These are phyloP conservation scores for Gardenia jasminoides DNA, from an alignment of 257 asterid species.

Conservation along the genomic window DNA sequence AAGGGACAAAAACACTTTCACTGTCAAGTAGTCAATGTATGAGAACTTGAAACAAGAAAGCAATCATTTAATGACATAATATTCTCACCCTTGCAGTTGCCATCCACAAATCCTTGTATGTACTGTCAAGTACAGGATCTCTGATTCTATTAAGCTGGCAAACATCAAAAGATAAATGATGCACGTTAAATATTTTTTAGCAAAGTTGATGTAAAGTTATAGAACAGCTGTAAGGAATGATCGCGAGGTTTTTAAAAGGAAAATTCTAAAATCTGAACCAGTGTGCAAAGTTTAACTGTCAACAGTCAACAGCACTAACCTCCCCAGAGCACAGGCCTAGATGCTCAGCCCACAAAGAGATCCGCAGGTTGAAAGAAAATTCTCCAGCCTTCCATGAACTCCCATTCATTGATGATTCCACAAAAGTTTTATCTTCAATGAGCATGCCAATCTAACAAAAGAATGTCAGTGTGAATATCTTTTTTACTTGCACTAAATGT, in stretches of 20 bases:
- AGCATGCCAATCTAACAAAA: conserved; percentile 67
- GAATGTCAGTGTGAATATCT: neutral
- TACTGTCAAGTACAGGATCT: conserved; percentile 71
- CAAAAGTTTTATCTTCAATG: conserved; percentile 77
- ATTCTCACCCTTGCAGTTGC: conserved; percentile 67
- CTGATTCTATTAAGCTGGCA: conserved; percentile 59
- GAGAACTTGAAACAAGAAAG: too few species aligned
- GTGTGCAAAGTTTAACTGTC: neutral
- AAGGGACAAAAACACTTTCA: neutral
- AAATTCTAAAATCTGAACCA: conserved; percentile 4
- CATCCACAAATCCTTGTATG: conserved; percentile 71
- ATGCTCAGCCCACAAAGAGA: conserved; percentile 92
- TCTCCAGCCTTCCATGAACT: conserved; percentile 88
- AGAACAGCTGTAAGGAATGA: neutral
- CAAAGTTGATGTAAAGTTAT: neutral
- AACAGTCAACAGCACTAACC: conserved; percentile 40
- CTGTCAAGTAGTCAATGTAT: too few species aligned
- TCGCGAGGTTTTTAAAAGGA: neutral
- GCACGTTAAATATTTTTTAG: neutral
- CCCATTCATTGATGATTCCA: conserved; percentile 75
- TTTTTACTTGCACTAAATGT: neutral
- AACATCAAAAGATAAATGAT: neutral
- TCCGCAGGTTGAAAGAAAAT: conserved; percentile 67
- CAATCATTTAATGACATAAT: neutral
- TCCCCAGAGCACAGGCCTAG: conserved; percentile 63